These are phyloP conservation scores for Mortierella sp. DNA, from an alignment of 371 early-diverging fungal genomes.

Conservation along the genomic window DNA sequence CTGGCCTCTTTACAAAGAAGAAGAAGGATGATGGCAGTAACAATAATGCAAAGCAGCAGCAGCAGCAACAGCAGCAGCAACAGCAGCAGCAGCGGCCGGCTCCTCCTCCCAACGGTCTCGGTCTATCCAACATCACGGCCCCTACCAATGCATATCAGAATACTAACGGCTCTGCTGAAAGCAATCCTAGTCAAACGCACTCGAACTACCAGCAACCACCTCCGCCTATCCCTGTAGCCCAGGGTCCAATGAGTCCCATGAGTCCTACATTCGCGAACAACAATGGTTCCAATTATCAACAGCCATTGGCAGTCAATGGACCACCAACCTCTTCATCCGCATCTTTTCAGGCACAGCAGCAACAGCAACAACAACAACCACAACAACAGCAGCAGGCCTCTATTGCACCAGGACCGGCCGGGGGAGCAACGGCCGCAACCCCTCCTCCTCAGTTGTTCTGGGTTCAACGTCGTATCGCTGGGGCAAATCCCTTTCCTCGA, in stretches of 20 bases:
- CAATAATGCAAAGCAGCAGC: constrained; percentile 11
- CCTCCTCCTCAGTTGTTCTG: constrained; percentile 44
- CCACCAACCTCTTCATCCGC: neutral
- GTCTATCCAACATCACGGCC: constrained; percentile 16
- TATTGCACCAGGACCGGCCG: constrained; percentile 1
- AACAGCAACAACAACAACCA: neutral
- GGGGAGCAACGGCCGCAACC: constrained; percentile 4
- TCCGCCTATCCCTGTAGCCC: constrained; percentile 10
- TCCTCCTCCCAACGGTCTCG: constrained; percentile 43
- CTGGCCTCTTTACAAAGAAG: constrained; percentile 48
- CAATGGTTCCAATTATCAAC: neutral
- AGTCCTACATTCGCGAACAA: constrained; percentile 18
- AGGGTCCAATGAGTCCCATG: constrained; percentile 29
- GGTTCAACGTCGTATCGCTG: constrained; percentile 46
- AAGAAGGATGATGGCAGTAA: constrained; percentile 40
- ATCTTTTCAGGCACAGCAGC: neutral
- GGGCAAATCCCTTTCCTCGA: constrained; percentile 60
- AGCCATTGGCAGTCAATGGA: neutral
- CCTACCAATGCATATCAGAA: constrained; percentile 10
- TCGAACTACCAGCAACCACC: constrained; percentile 39
- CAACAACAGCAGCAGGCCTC: constrained; percentile 15
- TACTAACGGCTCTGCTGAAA: constrained; percentile 12
- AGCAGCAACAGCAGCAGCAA: constrained; percentile 2
- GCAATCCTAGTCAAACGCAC: neutral
- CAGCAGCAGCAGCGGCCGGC: constrained; percentile 33